Evolutionary conservation across 2,329 filamentous ascomycete species (phyloP), one percentile per base, ranked within the genome.

Genomic region (Pseudopyricularia cyperi): DNA sequence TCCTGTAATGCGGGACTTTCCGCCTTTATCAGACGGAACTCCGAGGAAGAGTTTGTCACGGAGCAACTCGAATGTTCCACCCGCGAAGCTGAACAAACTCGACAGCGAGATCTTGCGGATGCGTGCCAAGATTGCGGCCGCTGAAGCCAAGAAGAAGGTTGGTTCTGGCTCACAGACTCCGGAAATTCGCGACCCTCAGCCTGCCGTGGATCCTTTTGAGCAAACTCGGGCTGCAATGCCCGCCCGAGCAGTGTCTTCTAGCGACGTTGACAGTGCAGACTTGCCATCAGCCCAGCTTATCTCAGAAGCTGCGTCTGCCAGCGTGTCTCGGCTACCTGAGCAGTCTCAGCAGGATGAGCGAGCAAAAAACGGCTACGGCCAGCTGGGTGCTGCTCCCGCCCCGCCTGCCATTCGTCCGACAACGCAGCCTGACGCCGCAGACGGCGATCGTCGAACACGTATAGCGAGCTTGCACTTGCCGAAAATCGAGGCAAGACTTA

Each of bases 51-150:
- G 15, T 15, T 8, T 46, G 17, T 46, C 50, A 8, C 28, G 50
- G 12, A 44, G 14, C 34, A 51, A 39, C 26, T 51, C 49, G 12
- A 33, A 30, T 26, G 50, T 32, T 32, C 28, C 37, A n/a, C 50
- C 50, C 9, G 39, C 50, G 12, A 51, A 51, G 39, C 30, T 51
- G 26, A 44, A 32, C 17, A 28, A 32, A 9, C 30, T 51, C 11
- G 30, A 46, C 12, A 42, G 50, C 52, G 72, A 76, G 56, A 84
- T 85, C 32, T 75, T 82, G 58, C 71, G 75, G 51, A 75, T 83
- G 67, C 81, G 78, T 60, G 69, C 70, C 33, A 74, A 68, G 56
- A 81, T 82, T 58, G 77, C 77, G 2, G 73, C 79, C 57, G 75
- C 75, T 15, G 77, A 82, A 61, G 77, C 77, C 9, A 75, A 69